These are phyloP conservation scores for Rhizopogon salebrosus DNA, from an alignment of 768 basidiomycete genomes.

Conservation along the genomic window DNA sequence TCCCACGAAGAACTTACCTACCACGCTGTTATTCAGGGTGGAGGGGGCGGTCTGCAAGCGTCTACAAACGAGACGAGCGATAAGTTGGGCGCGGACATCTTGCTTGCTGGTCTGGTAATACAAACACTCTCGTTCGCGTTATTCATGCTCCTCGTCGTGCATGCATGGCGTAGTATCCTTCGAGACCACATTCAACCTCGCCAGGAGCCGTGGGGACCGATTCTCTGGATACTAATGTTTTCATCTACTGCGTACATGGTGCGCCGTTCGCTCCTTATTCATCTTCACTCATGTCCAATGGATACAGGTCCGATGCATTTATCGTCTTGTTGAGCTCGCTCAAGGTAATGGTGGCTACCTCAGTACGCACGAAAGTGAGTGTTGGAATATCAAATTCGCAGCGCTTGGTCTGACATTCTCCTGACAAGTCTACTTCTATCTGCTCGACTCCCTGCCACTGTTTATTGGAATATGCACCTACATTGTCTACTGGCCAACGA, in stretches of 20 bases:
- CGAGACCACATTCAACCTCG: conserved; percentile 3
- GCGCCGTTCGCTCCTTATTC: not conserved
- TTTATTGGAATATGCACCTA: conserved; percentile 20
- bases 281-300: not conserved
- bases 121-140: conserved; percentile 23
- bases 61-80: conserved; percentile 3
- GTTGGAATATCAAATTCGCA: not conserved
- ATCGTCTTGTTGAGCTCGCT: conserved; percentile 21
- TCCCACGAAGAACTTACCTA: too few relatives aligned
- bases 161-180: conserved; percentile 10
- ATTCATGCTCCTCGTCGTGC: conserved; percentile 12
- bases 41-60: conserved; percentile 15
- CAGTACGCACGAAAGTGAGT: conserved; percentile 17
- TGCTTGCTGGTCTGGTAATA: conserved; percentile 20
- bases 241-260: conserved; percentile 22
- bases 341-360: conserved; percentile 18
- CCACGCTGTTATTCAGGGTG: conserved; percentile 9
- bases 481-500: conserved; percentile 22
- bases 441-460: conserved; percentile 24
- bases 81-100: conserved; percentile 10
- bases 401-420: not conserved
- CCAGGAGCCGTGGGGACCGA: conserved; percentile 12
- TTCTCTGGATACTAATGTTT: conserved; percentile 19
- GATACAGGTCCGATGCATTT: conserved; percentile 22
- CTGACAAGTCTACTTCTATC: conserved; percentile 22